Percentiles rank a stretch among this genome's conserved stretches.
Conservation (phyloP, 768 basidiomycete species). For the Tricholoma saponaceum region DNA sequence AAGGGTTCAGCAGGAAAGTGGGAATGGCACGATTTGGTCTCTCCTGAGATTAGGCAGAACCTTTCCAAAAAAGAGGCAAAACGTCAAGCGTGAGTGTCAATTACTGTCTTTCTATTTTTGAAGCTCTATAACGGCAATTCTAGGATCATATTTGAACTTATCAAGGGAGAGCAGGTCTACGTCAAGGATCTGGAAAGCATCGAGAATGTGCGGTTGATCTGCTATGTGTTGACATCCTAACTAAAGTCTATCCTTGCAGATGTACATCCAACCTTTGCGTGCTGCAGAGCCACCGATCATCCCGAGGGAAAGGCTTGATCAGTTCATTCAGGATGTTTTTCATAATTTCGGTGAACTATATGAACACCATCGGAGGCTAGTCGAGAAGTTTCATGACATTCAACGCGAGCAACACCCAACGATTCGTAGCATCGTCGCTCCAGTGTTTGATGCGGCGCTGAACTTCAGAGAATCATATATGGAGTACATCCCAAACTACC, state of each 20-base stretch:
- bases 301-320: slow-evolving; percentile 59
- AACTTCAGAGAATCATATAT: slow-evolving; percentile 93
- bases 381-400: slow-evolving; percentile 79
- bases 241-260: slow-evolving; percentile 36
- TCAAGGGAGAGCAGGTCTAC: slow-evolving; percentile 94
- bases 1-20: slow-evolving; percentile 75
- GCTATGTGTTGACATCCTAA: neutral
- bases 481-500: slow-evolving; percentile 91
- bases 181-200: slow-evolving; percentile 90
- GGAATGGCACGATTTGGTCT: slow-evolving; percentile 89
- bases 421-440: slow-evolving; percentile 76
- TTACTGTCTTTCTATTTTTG: neutral
- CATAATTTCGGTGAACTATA: slow-evolving; percentile 81
- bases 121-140: slow-evolving; percentile 12
- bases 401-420: slow-evolving; percentile 85
- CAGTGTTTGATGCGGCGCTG: slow-evolving; percentile 83
- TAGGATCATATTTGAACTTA: slow-evolving; percentile 90
- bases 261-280: slow-evolving; percentile 78
- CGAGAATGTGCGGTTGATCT: slow-evolving; percentile 51
- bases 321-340: slow-evolving; percentile 84
- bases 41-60: slow-evolving; percentile 54
- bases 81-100: slow-evolving; percentile 71
- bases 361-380: slow-evolving; percentile 67
- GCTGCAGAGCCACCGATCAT: slow-evolving; percentile 75
- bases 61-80: slow-evolving; percentile 75